Base-by-base conservation (phyloP, 2,329 filamentous ascomycete genomes). In the Alternaria angustiovoidea region DNA sequence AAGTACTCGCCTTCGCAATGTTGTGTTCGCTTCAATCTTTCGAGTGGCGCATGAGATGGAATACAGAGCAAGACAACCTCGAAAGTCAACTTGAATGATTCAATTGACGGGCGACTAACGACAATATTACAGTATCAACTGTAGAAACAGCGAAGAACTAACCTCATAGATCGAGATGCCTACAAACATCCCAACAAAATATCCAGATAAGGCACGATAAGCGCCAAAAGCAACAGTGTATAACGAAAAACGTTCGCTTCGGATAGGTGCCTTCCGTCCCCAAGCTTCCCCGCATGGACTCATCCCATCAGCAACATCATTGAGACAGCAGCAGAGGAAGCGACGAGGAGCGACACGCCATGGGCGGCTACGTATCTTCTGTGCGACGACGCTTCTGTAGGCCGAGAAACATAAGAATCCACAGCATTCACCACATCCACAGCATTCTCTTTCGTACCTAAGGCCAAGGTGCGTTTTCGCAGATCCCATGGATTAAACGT, bases 211-310 rank as follows among this genome's bases (percentile, higher is more conserved):
- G 46, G 24, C 14, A 16, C 32, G 20, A 49, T 38, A 26, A 26
- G 46, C 46, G 20, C 24, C 20, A 49, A 49, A 48, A 49, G 46
- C 46, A 49, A 49, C 32, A 11, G 4, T 38, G 32, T 49, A 36
- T n/a, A 49, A 49, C 46, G 46, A 49, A 36, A 49, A 38, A 49
- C 46, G 46, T 49, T 49, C 46, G 46, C 46, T 49, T 26, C 32
- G 46, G 46, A 9, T 24, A 11, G 14, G 14, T 7, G 20, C 20
- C 30, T 24, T 36, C 46, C 30, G 46, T 49, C 24, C 11, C 32
- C 20, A 38, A 38, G 46, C 46, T 49, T 26, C 32, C 30, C 46
- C 20, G 32, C 32, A 36, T 49, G 32, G 20, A 20, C 14, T 38
- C 30, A 38, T 26, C 46, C 32, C 46, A 38, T 49, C 32, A 20